phyloP scores from a whole-genome alignment of 2,329 filamentous ascomycete genomes.

The Calonectria hongkongensis region DNA sequence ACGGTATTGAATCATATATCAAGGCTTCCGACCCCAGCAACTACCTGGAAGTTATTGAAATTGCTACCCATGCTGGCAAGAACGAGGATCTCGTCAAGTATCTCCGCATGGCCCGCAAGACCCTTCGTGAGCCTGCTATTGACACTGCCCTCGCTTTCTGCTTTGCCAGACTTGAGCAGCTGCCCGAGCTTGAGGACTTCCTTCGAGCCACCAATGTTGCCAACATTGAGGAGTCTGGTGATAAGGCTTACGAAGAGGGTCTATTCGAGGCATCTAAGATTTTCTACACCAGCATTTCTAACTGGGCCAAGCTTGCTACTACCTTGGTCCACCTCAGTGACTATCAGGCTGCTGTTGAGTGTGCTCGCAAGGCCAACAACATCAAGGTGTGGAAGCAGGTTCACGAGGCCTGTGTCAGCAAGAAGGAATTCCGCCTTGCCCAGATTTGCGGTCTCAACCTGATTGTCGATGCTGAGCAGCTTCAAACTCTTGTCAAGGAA shows the following conservation, averaged over 20 bases:
- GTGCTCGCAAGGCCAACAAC: conserved; percentile 98
- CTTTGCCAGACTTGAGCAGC: conserved; percentile 92
- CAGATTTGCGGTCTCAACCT: conserved; percentile 99
- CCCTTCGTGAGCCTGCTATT: conserved; percentile 92
- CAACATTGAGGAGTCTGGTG: conserved; percentile 96
- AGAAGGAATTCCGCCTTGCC: conserved; percentile 99
- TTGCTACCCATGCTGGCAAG: conserved; percentile 95
- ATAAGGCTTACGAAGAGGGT: conserved; percentile 97
- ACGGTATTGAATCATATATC: conserved; percentile 98
- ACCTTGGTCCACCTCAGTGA: conserved; percentile 97
- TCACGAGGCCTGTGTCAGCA: conserved; percentile 94
- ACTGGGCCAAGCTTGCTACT: conserved; percentile 99
- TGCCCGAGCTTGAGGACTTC: conserved; percentile 97
- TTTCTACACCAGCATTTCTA: conserved; percentile 98
- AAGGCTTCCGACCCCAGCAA: conserved; percentile 95
- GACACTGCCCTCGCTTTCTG: conserved; percentile 96
- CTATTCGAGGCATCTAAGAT: conserved; percentile 98
- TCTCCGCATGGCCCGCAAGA: conserved; percentile 97
- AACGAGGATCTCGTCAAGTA: conserved; percentile 98
- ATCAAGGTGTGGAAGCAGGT: conserved; percentile 99
- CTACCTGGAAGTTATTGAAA: conserved; percentile 96
- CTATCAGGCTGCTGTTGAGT: conserved; percentile 98
- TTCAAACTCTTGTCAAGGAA: conserved; percentile 93
- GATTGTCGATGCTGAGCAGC: conserved; percentile 97
- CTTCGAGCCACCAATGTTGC: conserved; percentile 94